A percentile compares a stretch with the other conserved stretches of the same genome.
Conservation (phyloP, 2,329 filamentous ascomycete species). For the Pseudogymnoascus sp. region DNA sequence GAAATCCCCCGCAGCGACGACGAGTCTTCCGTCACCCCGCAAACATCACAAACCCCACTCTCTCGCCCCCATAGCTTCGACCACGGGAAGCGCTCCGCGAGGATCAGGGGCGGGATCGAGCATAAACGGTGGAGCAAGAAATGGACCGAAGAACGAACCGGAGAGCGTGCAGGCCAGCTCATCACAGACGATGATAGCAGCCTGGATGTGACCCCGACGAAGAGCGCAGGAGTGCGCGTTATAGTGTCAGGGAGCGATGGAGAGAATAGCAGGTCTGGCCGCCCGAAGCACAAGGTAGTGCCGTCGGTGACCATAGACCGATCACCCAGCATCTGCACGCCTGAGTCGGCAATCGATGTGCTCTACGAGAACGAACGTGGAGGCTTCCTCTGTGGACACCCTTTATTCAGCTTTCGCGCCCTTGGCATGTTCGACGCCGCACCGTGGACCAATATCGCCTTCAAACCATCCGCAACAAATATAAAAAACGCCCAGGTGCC, state of each 20-base stretch:
- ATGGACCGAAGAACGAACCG: not conserved
- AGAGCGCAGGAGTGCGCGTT: not conserved
- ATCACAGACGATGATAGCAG: not conserved
- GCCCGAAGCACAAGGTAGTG: not conserved
- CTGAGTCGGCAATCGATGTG: constrained; percentile 65
- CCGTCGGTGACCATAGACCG: not conserved
- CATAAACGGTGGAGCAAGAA: constrained; percentile 9
- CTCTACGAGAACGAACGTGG: constrained; percentile 95
- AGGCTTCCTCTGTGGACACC: constrained; percentile 78
- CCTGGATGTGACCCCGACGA: not conserved
- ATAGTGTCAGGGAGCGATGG: not conserved
- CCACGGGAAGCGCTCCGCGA: not conserved
- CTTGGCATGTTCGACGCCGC: constrained; percentile 79
- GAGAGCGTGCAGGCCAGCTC: not conserved
- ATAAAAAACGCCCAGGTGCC: constrained; percentile 87
- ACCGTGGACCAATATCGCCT: constrained; percentile 72
- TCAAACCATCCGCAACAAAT: constrained; percentile 54
- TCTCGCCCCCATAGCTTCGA: constrained; percentile 5
- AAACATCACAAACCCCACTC: constrained; percentile 1
- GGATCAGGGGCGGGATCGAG: not conserved
- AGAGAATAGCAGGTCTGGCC: not conserved
- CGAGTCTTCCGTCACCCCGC: not conserved
- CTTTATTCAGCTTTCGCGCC: constrained; percentile 81
- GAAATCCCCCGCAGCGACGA: not conserved
- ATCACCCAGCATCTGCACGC: constrained; percentile 25